phyloP scores from a whole-genome alignment of 23 red algal genomes.

The Gracilariopsis chorda region DNA sequence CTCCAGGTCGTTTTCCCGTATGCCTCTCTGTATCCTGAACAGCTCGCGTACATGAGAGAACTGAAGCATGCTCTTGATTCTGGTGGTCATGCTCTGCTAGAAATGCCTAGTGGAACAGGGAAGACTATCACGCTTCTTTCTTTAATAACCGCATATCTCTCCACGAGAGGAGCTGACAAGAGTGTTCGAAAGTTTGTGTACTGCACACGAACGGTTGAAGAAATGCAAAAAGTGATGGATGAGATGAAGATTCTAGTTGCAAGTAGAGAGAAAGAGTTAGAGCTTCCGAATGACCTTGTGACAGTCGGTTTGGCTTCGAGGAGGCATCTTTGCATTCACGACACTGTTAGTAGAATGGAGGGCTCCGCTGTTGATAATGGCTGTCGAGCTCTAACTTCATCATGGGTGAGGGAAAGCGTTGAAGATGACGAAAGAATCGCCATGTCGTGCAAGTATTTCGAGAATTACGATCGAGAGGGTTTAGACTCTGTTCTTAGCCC shows the following conservation, averaged over 20 bases:
- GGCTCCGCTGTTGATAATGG: conserved; percentile 81
- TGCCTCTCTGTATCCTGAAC: conserved; percentile 91
- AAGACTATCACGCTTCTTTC: conserved; percentile 98
- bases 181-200: conserved; percentile 91
- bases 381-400: conserved; percentile 84
- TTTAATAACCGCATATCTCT: conserved; percentile 89
- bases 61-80: conserved; percentile 92
- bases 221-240: conserved; percentile 95
- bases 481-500: conserved; percentile 67
- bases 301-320: conserved; percentile 92
- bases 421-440: conserved; percentile 22
- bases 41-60: conserved; percentile 91
- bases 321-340: conserved; percentile 94
- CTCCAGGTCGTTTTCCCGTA: conserved; percentile 92
- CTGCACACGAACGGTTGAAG: conserved; percentile 98
- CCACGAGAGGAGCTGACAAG: conserved; percentile 29
- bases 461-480: conserved; percentile 78
- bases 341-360: conserved; percentile 60
- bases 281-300: conserved; percentile 55
- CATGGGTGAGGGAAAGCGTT: conserved; percentile 75
- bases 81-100: conserved; percentile 83
- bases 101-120: conserved; percentile 99
- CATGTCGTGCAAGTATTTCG: conserved; percentile 83
- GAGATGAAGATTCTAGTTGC: conserved; percentile 79
- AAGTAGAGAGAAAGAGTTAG: conserved; percentile 62